Conservation (phyloP, 768 basidiomycete genomes). For the Candolleomyces aberdarensis region DNA sequence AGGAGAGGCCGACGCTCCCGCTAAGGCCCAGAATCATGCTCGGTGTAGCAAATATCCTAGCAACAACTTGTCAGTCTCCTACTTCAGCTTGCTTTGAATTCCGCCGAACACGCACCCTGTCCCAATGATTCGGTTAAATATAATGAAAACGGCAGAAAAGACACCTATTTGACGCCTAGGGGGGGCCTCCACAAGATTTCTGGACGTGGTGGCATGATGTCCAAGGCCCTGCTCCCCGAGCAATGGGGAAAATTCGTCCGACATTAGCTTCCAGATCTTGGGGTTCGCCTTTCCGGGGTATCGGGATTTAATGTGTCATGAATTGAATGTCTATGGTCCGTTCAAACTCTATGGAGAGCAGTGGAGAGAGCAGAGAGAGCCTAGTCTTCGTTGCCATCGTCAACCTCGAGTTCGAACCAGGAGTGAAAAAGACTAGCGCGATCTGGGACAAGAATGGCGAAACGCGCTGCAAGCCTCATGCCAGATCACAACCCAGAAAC, state of each 20-base stretch:
- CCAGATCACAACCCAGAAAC: too few species aligned
- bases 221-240: not conserved
- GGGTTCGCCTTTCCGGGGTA: not conserved
- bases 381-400: too few species aligned
- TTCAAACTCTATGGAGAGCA: too few species aligned
- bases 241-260: not conserved
- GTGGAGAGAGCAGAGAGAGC: too few species aligned
- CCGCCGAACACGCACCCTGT: conserved; percentile 25
- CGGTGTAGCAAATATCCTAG: conserved; percentile 35
- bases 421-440: not conserved
- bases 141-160: conserved; percentile 31
- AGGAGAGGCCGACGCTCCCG: conserved; percentile 31
- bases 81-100: not conserved
- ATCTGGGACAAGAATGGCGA: not conserved
- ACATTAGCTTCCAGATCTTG: not conserved
- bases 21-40: conserved; percentile 26
- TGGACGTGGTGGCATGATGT: not conserved
- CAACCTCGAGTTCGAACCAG: too few species aligned
- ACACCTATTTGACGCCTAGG: conserved; percentile 20
- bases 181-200: not conserved
- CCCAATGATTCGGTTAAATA: conserved; percentile 37
- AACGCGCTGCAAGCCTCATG: not conserved
- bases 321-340: too few species aligned
- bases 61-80: not conserved
- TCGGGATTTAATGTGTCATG: not conserved